phyloP scores from a whole-genome alignment of 1,284 basidiomycete species.

The Ustilago vetiveriae region DNA sequence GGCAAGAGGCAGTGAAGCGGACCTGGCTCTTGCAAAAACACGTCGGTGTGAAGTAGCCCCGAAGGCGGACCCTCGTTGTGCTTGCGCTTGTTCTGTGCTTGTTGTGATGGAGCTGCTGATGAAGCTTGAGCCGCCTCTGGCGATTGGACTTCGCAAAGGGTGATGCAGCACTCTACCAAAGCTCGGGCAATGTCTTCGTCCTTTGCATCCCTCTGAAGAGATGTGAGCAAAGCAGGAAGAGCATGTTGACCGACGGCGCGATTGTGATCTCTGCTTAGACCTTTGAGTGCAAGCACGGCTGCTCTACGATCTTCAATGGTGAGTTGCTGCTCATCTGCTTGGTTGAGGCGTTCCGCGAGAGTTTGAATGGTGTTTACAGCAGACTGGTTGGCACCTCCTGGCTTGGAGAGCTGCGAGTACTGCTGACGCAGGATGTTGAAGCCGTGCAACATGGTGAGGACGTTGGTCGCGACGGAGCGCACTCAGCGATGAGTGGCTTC shows the following conservation, averaged over 20 bases:
- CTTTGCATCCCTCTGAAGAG: slow-evolving; percentile 47
- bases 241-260: slow-evolving; percentile 68
- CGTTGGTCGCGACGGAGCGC: neutral
- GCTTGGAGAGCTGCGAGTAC: slow-evolving; percentile 61
- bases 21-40: slow-evolving; percentile 76
- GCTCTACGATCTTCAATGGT: slow-evolving; percentile 80
- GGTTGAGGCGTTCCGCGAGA: slow-evolving; percentile 81
- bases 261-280: slow-evolving; percentile 88
- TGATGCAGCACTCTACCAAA: slow-evolving; percentile 56
- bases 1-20: slow-evolving; percentile 80
- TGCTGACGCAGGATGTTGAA: slow-evolving; percentile 64
- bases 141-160: slow-evolving; percentile 53
- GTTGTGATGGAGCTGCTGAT: slow-evolving; percentile 3
- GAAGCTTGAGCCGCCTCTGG: slow-evolving; percentile 9
- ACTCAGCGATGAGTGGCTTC: no score
- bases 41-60: slow-evolving; percentile 78
- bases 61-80: slow-evolving; percentile 70
- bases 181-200: slow-evolving; percentile 59
- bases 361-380: slow-evolving; percentile 84
- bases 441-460: slow-evolving; percentile 62
- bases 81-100: slow-evolving; percentile 24
- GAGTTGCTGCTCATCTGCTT: slow-evolving; percentile 32
- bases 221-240: slow-evolving; percentile 47
- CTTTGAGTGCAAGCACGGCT: slow-evolving; percentile 89
- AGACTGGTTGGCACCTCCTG: slow-evolving; percentile 72